Evolutionary conservation across 192 early-diverging fungal species (phyloP), one percentile per base, ranked within the genome.

Genomic region (Mortierella antarctica): DNA sequence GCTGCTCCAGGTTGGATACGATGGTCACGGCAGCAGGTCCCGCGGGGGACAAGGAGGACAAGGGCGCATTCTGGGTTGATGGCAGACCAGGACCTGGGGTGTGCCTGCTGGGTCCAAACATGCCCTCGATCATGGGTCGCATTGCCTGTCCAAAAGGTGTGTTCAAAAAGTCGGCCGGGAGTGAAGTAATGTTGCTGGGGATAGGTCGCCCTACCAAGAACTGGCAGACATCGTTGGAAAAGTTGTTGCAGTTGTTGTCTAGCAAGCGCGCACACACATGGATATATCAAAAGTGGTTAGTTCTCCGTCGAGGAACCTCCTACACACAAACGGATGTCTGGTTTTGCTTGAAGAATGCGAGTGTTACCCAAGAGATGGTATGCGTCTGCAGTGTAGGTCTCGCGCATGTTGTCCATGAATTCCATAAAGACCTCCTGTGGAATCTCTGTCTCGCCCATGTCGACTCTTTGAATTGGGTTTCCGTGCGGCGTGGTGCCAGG

Each of bases 181-280:
- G 73, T 18, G 86, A 88, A 11, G 88, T 93, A 45, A 97, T 97
- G 50, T 92, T 85, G 21, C 61, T 54, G 4, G 96, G 96, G 66
- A 97, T 97, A 5, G 75, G 69, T 64, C 82, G 77, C 21, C 94
- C 96, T 1, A 91, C 91, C 44, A 97, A 85, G 68, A 96, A 95
- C 57, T 94, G 86, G 71, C 94, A 94, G 0, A 95, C 79, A 59
- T 93, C 91, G 60, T 92, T 89, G 11, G 90, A 86, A 59, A 95
- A 94, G 15, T 82, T 89, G 71, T 93, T 97, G 88, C 96, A 97
- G 82, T 97, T 97, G 80, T 94, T 92, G 66, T 97, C 89, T 53
- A 64, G 31, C 31, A 31, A n/a, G n/a, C n/a, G 31, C 45, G 21
- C 46, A 50, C 17, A 56, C n/a, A 10, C 15, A 57, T 4, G 7